Base-by-base conservation (phyloP, 2,329 filamentous ascomycete genomes). In the Aspergillus transmontanensis region DNA sequence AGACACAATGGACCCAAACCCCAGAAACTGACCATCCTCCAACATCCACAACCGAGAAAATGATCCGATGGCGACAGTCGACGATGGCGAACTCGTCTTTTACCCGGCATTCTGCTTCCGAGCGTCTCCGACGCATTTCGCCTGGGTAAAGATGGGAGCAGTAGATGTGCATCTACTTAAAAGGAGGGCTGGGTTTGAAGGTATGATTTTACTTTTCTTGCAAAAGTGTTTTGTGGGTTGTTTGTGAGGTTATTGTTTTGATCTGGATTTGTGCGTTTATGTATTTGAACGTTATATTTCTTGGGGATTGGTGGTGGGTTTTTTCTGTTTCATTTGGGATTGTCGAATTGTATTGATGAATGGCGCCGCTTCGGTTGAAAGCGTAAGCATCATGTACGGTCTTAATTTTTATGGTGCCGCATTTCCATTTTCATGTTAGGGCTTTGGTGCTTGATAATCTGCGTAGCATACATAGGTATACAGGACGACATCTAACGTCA, bases 121-220 rank as follows among this genome's bases (percentile, higher is more conserved):
- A 54, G 81, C 80, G 41, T 89, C 87, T 6, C 83, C 84, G n/a
- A 89, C 87, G 10, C 87, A 83, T 75, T 83, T 85, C 76, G 73
- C 80, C 72, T 90, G 87, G 87, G 87, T 88, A 74, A 87, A 87
- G 72, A 79, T 90, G 66, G 83, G 84, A 1, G 80, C 81, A 19
- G 77, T 79, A 32, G 85, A 88, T 74, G 81, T 89, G 45, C 85
- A 86, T 69, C 75, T 75, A 10, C 76, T 89, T 39, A 77, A 78
- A 28, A 75, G 77, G 58, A 79, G 82, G 50, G 73, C 71, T 7
- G 83, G 80, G 3, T 88, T 85, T 70, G 80, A 82, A 77, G 84
- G 86, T 85, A 79, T 26, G 69, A 61, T 43, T n/a, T 32, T 50
- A 34, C 12, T 7, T 14, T 36, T 36, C 6, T 36, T 36, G 4